phyloP scores from a whole-genome alignment of 2,329 filamentous ascomycete species.

The Xylaria sp. region DNA sequence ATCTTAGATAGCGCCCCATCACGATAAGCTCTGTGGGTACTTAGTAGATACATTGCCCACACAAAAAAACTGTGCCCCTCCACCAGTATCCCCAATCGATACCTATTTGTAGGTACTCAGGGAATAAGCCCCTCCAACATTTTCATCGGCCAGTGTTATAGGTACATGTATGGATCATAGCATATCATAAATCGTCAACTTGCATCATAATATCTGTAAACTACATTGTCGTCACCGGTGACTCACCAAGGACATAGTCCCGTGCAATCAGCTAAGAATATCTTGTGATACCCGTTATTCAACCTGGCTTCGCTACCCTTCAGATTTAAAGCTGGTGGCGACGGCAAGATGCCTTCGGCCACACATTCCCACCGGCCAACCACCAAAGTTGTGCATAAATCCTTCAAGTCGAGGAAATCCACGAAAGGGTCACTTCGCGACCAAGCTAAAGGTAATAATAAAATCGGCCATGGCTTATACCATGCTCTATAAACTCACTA shows the following conservation, averaged over 20 bases:
- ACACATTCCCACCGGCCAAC: constrained; percentile 90
- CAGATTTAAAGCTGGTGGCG: constrained; percentile 84
- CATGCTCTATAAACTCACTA: background rate
- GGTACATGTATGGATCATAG: background rate
- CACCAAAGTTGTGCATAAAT: constrained; percentile 87
- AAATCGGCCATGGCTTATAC: background rate
- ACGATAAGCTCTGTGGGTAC: constrained; percentile 21
- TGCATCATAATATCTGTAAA: background rate
- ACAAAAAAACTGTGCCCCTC: constrained; percentile 38
- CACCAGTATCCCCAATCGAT: constrained; percentile 36
- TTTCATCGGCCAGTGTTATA: constrained; percentile 13
- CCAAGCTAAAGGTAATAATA: constrained; percentile 75
- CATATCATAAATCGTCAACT: background rate
- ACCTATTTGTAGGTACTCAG: background rate
- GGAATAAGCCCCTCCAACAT: constrained; percentile 35
- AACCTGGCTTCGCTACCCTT: constrained; percentile 79
- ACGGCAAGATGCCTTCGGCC: constrained; percentile 77
- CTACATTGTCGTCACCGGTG: constrained; percentile 3
- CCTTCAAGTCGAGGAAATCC: constrained; percentile 91
- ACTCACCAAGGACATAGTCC: background rate
- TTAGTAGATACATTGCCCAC: constrained; percentile 22
- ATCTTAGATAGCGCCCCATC: constrained; percentile 13
- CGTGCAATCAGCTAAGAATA: background rate
- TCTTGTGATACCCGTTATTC: constrained; percentile 37
- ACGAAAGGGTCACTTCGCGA: constrained; percentile 90